A percentile compares a stretch with the other conserved stretches of the same genome.
Conservation (phyloP, 371 early-diverging fungal species). For the Mucor indicus region DNA sequence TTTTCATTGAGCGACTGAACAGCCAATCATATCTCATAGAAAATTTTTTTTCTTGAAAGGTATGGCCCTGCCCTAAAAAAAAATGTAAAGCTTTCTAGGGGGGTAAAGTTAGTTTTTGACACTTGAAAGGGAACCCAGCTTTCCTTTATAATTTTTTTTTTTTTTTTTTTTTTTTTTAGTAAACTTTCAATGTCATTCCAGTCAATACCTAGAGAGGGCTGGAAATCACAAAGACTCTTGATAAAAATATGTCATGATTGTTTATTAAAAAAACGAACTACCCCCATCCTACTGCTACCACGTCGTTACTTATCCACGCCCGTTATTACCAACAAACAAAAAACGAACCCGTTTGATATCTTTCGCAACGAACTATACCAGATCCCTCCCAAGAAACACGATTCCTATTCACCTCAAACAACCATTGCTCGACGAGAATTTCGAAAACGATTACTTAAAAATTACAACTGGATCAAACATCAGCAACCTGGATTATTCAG, state of each 20-base stretch:
- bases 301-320: not conserved
- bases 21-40: no score
- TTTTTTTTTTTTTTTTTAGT: not conserved
- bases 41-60: not conserved
- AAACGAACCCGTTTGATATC: conserved; percentile 3
- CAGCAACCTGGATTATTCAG: not conserved
- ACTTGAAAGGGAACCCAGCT: no score
- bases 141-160: not conserved
- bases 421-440: conserved; percentile 5
- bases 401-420: not conserved
- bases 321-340: not conserved
- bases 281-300: conserved; percentile 2
- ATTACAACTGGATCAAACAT: conserved; percentile 5
- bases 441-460: conserved; percentile 9
- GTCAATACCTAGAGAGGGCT: conserved; percentile 31
- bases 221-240: conserved; percentile 29
- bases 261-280: conserved; percentile 16
- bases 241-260: conserved; percentile 31
- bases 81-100: not conserved
- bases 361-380: conserved; percentile 22
- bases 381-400: not conserved
- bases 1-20: no score
- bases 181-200: conserved; percentile 22
- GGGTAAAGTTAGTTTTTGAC: not conserved
- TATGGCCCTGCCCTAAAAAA: conserved; percentile 2